A percentile compares a stretch with the other conserved stretches of the same genome.
phyloP scores from a whole-genome alignment of 306 rosid species.

The Herpetospermum pedunculosum region DNA sequence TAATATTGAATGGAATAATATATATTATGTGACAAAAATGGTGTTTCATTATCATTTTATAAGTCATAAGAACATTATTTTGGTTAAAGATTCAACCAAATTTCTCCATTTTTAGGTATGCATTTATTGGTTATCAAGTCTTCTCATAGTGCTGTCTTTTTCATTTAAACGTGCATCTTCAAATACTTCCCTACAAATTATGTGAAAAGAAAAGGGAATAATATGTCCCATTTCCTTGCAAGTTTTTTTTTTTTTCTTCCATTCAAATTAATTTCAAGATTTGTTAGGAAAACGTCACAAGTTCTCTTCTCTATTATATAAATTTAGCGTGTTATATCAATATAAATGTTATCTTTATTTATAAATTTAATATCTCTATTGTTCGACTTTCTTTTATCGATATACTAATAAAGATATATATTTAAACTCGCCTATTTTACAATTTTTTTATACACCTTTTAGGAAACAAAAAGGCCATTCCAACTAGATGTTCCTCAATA shows the following conservation, averaged over 20 bases:
- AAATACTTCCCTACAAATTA: background rate
- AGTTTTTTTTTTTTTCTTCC: background rate
- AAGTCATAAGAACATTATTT: background rate
- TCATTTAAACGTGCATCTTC: background rate
- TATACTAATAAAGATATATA: too few relatives aligned
- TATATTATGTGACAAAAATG: background rate
- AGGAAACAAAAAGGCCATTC: background rate
- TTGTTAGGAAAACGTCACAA: background rate
- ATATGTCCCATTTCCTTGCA: background rate
- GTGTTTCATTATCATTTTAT: background rate
- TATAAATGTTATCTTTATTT: background rate
- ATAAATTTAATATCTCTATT: background rate
- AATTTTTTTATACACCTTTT: background rate
- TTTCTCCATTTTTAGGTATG: background rate
- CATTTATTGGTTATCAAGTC: background rate
- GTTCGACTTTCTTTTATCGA: background rate
- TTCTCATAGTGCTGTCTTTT: background rate
- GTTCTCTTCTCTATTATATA: background rate
- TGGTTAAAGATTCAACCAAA: background rate
- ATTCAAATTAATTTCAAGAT: background rate
- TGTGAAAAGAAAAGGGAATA: background rate
- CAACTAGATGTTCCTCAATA: background rate
- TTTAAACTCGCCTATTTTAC: background rate
- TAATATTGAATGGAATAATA: constrained; percentile 3
- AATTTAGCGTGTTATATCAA: background rate